Conservation (phyloP, 2,329 filamentous ascomycete species). For the Sarocladiaceae sp. region DNA sequence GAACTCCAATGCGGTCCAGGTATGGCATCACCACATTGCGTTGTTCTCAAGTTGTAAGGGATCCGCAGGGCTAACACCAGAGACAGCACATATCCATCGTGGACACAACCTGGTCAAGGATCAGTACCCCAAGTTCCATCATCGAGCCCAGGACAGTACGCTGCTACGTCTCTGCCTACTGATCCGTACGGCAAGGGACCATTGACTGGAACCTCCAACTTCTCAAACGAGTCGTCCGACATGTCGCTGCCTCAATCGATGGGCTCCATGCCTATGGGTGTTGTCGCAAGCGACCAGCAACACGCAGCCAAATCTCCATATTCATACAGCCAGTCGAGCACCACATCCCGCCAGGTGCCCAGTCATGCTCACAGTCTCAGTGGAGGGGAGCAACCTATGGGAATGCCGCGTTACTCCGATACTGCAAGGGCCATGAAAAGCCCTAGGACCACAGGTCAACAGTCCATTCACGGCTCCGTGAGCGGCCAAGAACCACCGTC, state of each 20-base stretch:
- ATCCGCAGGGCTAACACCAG: no score
- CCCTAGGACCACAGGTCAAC: constrained; percentile 49
- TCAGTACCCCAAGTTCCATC: constrained; percentile 45
- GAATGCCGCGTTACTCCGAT: constrained; percentile 54
- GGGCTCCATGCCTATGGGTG: constrained; percentile 46
- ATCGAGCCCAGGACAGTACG: constrained; percentile 41
- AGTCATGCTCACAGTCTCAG: constrained; percentile 30
- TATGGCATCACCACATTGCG: no score
- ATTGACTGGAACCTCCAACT: constrained; percentile 42
- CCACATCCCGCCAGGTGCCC: constrained; percentile 47
- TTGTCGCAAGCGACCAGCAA: constrained; percentile 43
- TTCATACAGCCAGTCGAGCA: constrained; percentile 48
- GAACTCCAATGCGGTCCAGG: constrained; percentile 54
- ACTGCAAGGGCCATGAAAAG: constrained; percentile 53
- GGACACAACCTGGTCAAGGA: constrained; percentile 42
- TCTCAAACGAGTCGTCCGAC: constrained; percentile 48
- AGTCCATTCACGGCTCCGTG: constrained; percentile 46
- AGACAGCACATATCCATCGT: constrained; percentile 53
- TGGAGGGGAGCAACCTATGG: constrained; percentile 40
- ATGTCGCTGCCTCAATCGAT: constrained; percentile 50
- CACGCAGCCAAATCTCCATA: constrained; percentile 26
- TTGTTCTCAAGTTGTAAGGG: no score
- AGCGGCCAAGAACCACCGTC: constrained; percentile 43
- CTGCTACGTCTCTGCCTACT: constrained; percentile 42
- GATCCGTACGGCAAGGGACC: constrained; percentile 52